These are phyloP conservation scores for Ogataea wickerhamii DNA, from an alignment of 805 yeast genomes.

Conservation along the genomic window DNA sequence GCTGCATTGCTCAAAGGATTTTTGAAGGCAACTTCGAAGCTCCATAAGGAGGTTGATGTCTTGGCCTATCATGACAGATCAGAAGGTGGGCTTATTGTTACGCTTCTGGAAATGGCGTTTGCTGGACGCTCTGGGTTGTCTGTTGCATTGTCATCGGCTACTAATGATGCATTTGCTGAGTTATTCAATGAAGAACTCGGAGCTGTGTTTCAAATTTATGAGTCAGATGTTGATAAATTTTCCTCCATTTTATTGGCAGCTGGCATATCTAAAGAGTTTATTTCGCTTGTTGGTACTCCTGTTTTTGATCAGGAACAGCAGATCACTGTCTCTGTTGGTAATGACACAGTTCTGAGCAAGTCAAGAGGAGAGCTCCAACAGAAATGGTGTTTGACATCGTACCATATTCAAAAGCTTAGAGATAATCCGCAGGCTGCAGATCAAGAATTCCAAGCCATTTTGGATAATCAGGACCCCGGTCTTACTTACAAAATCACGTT, in stretches of 20 bases:
- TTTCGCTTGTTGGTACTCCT: constrained; percentile 70
- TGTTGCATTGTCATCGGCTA: constrained; percentile 40
- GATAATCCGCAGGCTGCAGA: constrained; percentile 91
- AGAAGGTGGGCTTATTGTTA: constrained; percentile 90
- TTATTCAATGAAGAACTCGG: constrained; percentile 94
- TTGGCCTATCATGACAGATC: constrained; percentile 93
- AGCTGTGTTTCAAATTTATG: constrained; percentile 84
- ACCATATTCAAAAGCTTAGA: constrained; percentile 83
- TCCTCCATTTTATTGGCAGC: constrained; percentile 48
- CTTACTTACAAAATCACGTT: constrained; percentile 75
- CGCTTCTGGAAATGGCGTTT: constrained; percentile 93
- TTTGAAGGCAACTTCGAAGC: constrained; percentile 61
- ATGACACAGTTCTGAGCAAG: constrained; percentile 42
- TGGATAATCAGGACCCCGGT: constrained; percentile 88
- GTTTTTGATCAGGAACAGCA: constrained; percentile 45
- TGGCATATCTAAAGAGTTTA: constrained; percentile 52
- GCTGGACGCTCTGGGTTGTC: constrained; percentile 87
- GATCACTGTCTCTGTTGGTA: constrained; percentile 47
- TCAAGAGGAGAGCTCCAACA: constrained; percentile 73
- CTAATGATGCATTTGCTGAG: constrained; percentile 43
- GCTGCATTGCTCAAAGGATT: constrained; percentile 60
- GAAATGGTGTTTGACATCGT: constrained; percentile 84
- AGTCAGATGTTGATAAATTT: constrained; percentile 52
- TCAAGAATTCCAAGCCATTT: constrained; percentile 73
- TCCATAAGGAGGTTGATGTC: constrained; percentile 66